These are phyloP conservation scores for Phytophthora capsici DNA, from an alignment of 352 stramenopile genomes.

Conservation along the genomic window DNA sequence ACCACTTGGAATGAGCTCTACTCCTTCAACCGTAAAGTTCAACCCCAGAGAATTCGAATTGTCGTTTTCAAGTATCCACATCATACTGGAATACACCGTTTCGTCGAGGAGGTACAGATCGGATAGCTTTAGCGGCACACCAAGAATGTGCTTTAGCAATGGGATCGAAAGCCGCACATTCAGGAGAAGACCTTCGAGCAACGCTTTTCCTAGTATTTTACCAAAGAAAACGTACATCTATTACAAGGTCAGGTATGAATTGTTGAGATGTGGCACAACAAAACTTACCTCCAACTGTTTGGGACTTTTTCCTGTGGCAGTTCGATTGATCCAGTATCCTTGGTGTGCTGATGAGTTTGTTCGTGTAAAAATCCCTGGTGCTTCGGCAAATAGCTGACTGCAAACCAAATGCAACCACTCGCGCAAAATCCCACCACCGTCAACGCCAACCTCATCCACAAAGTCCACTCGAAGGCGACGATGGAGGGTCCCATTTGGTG, in stretches of 20 bases:
- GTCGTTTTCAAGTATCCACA: constrained; percentile 64
- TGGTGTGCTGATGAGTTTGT: constrained; percentile 52
- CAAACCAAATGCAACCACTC: constrained; percentile 85
- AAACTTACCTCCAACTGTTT: constrained; percentile 51
- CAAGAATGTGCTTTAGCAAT: constrained; percentile 76
- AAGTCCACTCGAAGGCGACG: constrained; percentile 88
- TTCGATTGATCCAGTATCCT: constrained; percentile 74
- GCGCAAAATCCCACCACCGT: constrained; percentile 78
- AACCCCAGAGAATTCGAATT: constrained; percentile 61
- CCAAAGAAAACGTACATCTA: constrained; percentile 87
- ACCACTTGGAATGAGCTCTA: constrained; percentile 73
- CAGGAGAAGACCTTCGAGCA: constrained; percentile 79
- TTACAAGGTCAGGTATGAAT: constrained; percentile 6
- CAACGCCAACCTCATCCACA: constrained; percentile 76
- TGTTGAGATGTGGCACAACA: background rate
- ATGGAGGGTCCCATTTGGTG: constrained; percentile 54
- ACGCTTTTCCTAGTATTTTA: constrained; percentile 65
- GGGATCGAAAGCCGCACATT: constrained; percentile 72
- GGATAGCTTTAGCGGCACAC: constrained; percentile 53
- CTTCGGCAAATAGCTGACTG: constrained; percentile 61
- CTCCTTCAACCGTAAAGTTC: constrained; percentile 66
- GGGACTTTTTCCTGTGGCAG: constrained; percentile 19
- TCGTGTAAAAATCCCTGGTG: constrained; percentile 54
- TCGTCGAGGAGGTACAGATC: constrained; percentile 79
- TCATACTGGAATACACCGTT: constrained; percentile 72